Base-by-base conservation (phyloP, 345 rosid genomes). In the Camelina neglecta region DNA sequence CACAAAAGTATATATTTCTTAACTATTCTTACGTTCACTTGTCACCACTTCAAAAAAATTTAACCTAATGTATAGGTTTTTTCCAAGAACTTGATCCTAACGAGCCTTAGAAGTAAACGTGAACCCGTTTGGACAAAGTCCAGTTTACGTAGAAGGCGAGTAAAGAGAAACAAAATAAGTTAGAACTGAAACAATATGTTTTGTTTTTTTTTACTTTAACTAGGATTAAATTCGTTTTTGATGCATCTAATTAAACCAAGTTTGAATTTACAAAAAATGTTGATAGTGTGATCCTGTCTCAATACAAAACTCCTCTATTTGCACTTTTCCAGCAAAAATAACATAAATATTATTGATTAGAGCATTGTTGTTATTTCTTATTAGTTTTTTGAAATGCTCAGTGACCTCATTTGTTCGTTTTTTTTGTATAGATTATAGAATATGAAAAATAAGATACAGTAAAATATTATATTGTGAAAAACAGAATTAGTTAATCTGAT, bases 81-180 rank as follows among this genome's bases (percentile, higher is more conserved):
- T 29, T 29, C 31, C 31, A 29, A 31, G n/a, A n/a, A 6, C 23
- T 2, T 58, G 18, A 58, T n/a, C 31, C 41, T 33, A 33, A 33
- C 64, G 45, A 8, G 63, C 63, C 63, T 59, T 35, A 9, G 13
- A 59, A 35, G 15, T 35, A 59, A 59, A 59, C 15, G 8, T 35
- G 44, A 59, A 24, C 15, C 44, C 8, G 26, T 35, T 8, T 35
- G 24, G 26, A 16, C 64, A 59, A 58, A 59, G 26, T 59, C 15
- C 64, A 35, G 7, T 35, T n/a, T 59, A 31, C 42, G 24, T 5
- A 33, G 42, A 58, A 33, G 44, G 39, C 8, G 21, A 58, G 18
- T n/a, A 23, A 33, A 33, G 21, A 57, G 11, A n/a, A n/a, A 33
- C 42, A 33, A 58, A 33, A n/a, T 3, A 57, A 33, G 16, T 2